phyloP scores from a whole-genome alignment of 495 filamentous ascomycete genomes.

The Penicillium crystallinum region DNA sequence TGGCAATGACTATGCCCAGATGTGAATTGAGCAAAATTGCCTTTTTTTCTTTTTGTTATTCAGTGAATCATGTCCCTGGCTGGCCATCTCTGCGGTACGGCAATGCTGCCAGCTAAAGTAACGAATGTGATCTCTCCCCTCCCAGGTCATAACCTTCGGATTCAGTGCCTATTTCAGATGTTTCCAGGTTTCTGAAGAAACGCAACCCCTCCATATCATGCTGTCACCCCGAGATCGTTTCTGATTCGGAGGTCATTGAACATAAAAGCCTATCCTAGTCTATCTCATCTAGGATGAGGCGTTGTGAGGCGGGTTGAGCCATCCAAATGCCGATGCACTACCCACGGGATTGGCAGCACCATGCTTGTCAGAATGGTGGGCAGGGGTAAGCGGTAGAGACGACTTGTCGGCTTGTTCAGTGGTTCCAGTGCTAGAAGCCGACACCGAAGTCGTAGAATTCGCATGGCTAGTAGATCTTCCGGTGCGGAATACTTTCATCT shows the following conservation, averaged over 20 bases:
- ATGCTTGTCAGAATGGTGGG: conserved; percentile 24
- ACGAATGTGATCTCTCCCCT: no score
- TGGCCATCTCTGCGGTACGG: background rate
- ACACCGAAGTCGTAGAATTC: conserved; percentile 26
- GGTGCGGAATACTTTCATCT: conserved; percentile 77
- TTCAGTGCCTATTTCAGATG: background rate
- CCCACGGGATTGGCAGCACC: conserved; percentile 71
- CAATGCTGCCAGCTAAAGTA: background rate
- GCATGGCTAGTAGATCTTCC: conserved; percentile 48
- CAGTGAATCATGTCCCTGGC: background rate
- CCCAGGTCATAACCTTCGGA: background rate
- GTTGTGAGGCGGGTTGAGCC: conserved; percentile 56
- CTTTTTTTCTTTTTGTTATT: background rate
- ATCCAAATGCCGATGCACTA: conserved; percentile 92
- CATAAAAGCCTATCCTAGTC: conserved; percentile 14
- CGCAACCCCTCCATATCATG: background rate
- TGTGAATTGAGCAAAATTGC: background rate
- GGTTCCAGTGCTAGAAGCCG: conserved; percentile 21
- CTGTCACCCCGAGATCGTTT: background rate
- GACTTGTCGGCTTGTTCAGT: conserved; percentile 22
- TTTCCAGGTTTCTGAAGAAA: background rate
- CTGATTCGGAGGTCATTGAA: background rate
- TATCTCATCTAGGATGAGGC: conserved; percentile 25
- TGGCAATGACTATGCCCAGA: background rate
- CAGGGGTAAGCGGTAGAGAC: background rate